Evolutionary conservation across 441 rosid species (phyloP), one percentile per base, ranked within the genome.

Genomic region (Mallotus japonicus): DNA sequence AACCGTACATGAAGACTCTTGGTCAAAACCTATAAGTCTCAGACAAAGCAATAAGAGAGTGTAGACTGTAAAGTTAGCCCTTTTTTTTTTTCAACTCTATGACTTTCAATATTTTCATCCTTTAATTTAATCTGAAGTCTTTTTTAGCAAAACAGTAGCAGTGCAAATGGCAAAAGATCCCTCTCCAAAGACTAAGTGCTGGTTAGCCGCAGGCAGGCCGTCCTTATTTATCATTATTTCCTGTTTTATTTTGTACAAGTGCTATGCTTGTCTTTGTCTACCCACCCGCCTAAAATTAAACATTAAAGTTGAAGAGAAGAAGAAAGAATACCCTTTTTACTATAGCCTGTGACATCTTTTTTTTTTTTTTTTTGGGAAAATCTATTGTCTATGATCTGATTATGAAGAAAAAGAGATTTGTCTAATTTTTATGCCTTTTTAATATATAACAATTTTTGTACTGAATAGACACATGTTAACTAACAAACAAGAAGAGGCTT

Each of bases 241-340:
- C 70, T 51, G 22, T 50, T 67, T 68, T 54, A 65, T 37, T 46
- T 66, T 57, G 51, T 50, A 44, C 9, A 56, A 50, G 80, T 74
- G 70, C 71, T 74, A 15, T 76, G 61, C 63, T 70, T 77, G 78
- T 71, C 73, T 66, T 67, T 63, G 51, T 4, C 65, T 44, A 32
- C 72, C 73, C 6, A 37, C 34, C 44, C 3, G 14, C 65, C 14
- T 19, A 20, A 57, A 20, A 16, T 16, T 9, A 28, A 60, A 69
- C 10, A 64, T 34, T n/a, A 37, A 78, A 67, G 17, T 28, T 28
- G 32, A 28, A 28, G 32, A 57, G 60, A 67, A 50, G 19, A 8
- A 53, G 32, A 72, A 42, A 1, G 5, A 67, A 67, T 10, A 32
- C 20, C 44, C 46, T 50, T 13, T 8, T 14, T 19, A 4, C 9